phyloP scores from a whole-genome alignment of 164 flowering plant species.

The Sedum album region DNA sequence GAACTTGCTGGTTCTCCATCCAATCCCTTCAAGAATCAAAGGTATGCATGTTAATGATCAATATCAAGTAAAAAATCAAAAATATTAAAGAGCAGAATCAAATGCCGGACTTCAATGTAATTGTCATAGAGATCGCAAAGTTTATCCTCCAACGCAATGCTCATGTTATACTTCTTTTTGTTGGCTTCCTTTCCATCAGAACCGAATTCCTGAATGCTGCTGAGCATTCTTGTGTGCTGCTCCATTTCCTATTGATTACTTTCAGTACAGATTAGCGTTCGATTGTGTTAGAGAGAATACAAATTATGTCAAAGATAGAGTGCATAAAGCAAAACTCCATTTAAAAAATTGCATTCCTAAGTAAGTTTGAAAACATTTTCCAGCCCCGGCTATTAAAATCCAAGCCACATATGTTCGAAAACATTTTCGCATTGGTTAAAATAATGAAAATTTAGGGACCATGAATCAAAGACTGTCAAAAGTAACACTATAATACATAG shows the following conservation, averaged over 20 bases:
- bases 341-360: not conserved
- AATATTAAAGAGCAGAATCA: not conserved
- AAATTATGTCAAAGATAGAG: not conserved
- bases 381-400: not conserved
- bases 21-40: constrained; percentile 50
- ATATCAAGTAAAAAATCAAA: not conserved
- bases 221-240: constrained; percentile 50
- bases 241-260: constrained; percentile 28
- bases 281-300: not conserved
- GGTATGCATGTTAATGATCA: constrained; percentile 1
- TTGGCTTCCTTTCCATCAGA: constrained; percentile 44
- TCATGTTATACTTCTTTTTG: constrained; percentile 54
- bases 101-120: constrained; percentile 63
- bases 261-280: not conserved
- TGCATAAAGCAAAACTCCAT: not conserved
- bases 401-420: not conserved
- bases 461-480: not conserved
- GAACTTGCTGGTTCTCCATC: constrained; percentile 89
- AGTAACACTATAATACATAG: not conserved
- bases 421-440: not conserved
- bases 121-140: constrained; percentile 91
- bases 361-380: not conserved
- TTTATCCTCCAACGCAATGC: constrained; percentile 72
- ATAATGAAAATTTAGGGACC: not conserved
- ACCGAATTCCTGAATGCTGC: constrained; percentile 57